These are phyloP conservation scores for Chrysanthemum makinoi DNA, from an alignment of 129 eudicot genomes.

Conservation along the genomic window DNA sequence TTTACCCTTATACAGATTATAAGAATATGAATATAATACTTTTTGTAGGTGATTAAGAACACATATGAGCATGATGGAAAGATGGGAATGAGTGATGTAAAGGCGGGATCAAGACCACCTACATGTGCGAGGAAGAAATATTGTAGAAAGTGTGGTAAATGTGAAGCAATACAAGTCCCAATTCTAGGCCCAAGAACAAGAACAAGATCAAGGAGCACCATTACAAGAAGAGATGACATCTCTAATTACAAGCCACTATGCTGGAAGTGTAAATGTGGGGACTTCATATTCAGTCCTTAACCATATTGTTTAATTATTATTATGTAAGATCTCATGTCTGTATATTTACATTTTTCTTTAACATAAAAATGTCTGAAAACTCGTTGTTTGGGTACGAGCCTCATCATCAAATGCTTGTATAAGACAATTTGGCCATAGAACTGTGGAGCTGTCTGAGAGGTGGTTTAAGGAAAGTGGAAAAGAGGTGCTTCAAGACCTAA, in stretches of 20 bases:
- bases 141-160: constrained; percentile 16
- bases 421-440: too few relatives aligned
- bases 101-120: constrained; percentile 26
- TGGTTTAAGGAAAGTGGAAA: too few relatives aligned
- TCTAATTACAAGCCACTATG: constrained; percentile 25
- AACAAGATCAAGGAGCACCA: neutral
- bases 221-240: constrained; percentile 10
- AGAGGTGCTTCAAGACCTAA: too few relatives aligned
- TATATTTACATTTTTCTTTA: neutral
- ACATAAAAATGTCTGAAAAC: neutral
- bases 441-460: too few relatives aligned
- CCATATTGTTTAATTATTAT: neutral
- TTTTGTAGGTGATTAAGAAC: neutral
- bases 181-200: neutral
- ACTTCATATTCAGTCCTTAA: constrained; percentile 17
- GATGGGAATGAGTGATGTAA: neutral
- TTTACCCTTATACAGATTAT: neutral
- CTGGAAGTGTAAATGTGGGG: constrained; percentile 29
- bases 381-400: too few relatives aligned
- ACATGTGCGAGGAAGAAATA: constrained; percentile 19
- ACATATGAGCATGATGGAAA: neutral
- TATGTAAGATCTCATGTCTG: too few relatives aligned
- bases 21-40: neutral
- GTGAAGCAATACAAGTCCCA: constrained; percentile 25
- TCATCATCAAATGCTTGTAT: too few relatives aligned